These are phyloP conservation scores for Lenzites betulinus DNA, from an alignment of 768 basidiomycete genomes.

Conservation along the genomic window DNA sequence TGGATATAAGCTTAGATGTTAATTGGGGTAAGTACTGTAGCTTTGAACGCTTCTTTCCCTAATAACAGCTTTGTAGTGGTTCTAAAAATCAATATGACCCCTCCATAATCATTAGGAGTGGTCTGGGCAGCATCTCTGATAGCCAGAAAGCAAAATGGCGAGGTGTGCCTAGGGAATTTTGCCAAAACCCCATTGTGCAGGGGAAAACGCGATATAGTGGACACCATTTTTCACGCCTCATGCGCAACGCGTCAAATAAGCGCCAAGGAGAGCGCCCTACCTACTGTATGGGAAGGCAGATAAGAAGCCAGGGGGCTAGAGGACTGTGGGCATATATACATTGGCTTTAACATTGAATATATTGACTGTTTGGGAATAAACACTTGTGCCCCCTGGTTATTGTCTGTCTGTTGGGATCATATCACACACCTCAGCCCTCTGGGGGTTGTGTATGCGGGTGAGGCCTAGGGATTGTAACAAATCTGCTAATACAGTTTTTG, in stretches of 20 bases:
- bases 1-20: slow-evolving; percentile 25
- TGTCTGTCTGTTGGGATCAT: neutral
- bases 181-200: neutral
- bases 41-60: neutral
- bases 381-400: neutral
- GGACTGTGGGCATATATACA: neutral
- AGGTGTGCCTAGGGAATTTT: neutral
- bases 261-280: slow-evolving; percentile 28
- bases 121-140: too few species aligned
- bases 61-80: neutral
- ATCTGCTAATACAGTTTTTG: neutral
- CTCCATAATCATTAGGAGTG: neutral
- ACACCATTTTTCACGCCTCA: slow-evolving; percentile 30
- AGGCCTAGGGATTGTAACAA: neutral
- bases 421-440: neutral
- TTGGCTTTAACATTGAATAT: neutral
- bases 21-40: neutral
- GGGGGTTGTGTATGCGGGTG: neutral
- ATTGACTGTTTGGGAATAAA: slow-evolving; percentile 1
- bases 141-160: neutral
- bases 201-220: slow-evolving; percentile 31
- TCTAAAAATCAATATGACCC: too few species aligned
- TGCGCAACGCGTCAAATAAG: slow-evolving; percentile 21
- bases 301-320: slow-evolving; percentile 13
- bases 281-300: slow-evolving; percentile 30